Base-by-base conservation (phyloP, 2,329 filamentous ascomycete species). In the Parastagonospora avenae region DNA sequence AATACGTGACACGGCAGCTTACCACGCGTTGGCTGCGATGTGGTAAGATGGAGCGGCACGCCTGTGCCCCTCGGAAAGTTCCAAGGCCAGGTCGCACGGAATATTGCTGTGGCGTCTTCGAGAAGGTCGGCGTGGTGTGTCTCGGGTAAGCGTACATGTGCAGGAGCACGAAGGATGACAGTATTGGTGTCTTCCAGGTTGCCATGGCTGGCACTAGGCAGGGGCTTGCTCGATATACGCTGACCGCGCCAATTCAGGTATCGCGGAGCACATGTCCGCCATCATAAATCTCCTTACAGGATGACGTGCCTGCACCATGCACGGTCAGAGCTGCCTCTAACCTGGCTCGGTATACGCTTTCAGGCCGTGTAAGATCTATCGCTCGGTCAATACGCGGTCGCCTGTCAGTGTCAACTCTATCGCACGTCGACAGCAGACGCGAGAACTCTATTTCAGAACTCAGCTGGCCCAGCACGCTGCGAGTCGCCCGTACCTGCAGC, bases 271-370 rank as follows among this genome's bases (percentile, higher is more conserved):
- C 46, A 46, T 51, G 57, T 46, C 55, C 55, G 48, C 52, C 46
- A 31, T 46, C 41, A 62, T 62, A 65, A 66, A 60, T 67, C 63
- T 64, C 64, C 63, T 62, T 59, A 45, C 49, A 42, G 42, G 46
- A 67, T 67, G 63, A 66, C 62, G 62, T 67, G 62, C 64, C 59
- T 63, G 51, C 54, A 52, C 59, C 61, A 59, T 62, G 57, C 56
- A 54, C 53, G 47, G 45, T 43, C 45, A 41, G 50, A 38, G 48
- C 9, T 32, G 48, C 43, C 54, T 50, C 45, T 48, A 52, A 52
- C 52, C 54, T 42, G 45, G 43, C 46, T 51, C 37, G 42, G 43
- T 36, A 46, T 27, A 29, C 4, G 24, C 46, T 16, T 39, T 24
- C 19, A 24, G 5, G 19, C 19, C 19, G 19, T 48, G 30, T 46